phyloP scores from a whole-genome alignment of 495 filamentous ascomycete species.

The Lentithecium fluviatile region DNA sequence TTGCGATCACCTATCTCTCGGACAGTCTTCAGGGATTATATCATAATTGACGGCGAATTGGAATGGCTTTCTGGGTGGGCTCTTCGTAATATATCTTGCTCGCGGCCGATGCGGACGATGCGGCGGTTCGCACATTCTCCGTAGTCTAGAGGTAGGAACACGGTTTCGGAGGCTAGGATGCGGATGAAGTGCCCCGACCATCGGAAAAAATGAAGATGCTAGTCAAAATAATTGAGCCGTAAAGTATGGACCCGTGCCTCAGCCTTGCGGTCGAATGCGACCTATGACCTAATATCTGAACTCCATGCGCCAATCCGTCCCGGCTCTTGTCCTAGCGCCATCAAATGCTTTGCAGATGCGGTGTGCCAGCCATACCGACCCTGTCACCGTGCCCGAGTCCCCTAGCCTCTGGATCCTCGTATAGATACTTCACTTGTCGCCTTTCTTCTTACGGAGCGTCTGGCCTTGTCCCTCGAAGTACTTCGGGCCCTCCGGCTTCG shows the following conservation, averaged over 20 bases:
- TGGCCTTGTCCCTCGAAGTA: conserved; percentile 87
- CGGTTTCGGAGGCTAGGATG: too few species aligned
- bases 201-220: too few species aligned
- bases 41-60: too few species aligned
- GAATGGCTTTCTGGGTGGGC: too few species aligned
- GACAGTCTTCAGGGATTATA: too few species aligned
- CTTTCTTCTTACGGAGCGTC: conserved; percentile 63
- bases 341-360: conserved; percentile 14
- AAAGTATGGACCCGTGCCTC: not conserved
- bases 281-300: not conserved
- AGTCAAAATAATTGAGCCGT: too few species aligned
- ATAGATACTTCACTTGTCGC: conserved; percentile 34
- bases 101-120: too few species aligned
- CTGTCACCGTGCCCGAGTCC: not conserved
- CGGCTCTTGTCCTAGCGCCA: conserved; percentile 9
- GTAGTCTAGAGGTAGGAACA: too few species aligned
- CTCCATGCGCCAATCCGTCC: conserved; percentile 5
- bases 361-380: not conserved
- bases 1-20: too few species aligned
- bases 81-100: too few species aligned
- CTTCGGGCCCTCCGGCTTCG: conserved; percentile 60
- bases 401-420: not conserved
- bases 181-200: too few species aligned
- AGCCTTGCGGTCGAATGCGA: not conserved
- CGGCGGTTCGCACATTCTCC: too few species aligned